Evolutionary conservation across 371 early-diverging fungal species (phyloP).

Genomic region (Furculomyces boomerangus): DNA sequence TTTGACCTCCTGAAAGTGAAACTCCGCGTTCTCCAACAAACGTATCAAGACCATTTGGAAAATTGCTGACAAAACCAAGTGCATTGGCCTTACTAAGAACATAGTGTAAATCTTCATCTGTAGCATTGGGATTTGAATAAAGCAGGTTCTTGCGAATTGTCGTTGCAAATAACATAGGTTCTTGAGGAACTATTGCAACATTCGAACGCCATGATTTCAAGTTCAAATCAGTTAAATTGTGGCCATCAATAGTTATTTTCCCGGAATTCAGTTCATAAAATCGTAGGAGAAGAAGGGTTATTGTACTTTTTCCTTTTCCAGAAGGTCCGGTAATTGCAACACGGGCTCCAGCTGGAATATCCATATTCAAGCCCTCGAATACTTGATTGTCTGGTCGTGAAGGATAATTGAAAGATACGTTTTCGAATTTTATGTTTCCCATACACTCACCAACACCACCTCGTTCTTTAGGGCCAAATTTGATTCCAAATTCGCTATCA

Average conservation of each 20-base stretch:
- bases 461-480: neutral
- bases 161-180: conserved; percentile 65
- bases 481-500: conserved; percentile 4
- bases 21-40: conserved; percentile 65
- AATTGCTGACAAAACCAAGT: conserved; percentile 47
- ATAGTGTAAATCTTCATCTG: conserved; percentile 33
- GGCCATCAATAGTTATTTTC: conserved; percentile 34
- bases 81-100: conserved; percentile 40
- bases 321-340: conserved; percentile 38
- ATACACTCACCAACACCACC: conserved; percentile 25
- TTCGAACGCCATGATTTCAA: conserved; percentile 25
- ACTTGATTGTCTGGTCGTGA: conserved; percentile 39
- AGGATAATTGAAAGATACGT: conserved; percentile 52
- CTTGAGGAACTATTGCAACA: conserved; percentile 56
- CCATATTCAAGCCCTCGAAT: conserved; percentile 38
- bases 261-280: conserved; percentile 39
- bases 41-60: conserved; percentile 59
- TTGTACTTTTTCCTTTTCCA: conserved; percentile 58
- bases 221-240: conserved; percentile 25
- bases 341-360: conserved; percentile 38
- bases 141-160: conserved; percentile 65
- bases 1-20: conserved; percentile 67
- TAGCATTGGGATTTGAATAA: conserved; percentile 34
- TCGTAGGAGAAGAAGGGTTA: conserved; percentile 42
- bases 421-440: conserved; percentile 41